phyloP scores from a whole-genome alignment of 164 flowering plant genomes.

The Pachysandra terminalis region DNA sequence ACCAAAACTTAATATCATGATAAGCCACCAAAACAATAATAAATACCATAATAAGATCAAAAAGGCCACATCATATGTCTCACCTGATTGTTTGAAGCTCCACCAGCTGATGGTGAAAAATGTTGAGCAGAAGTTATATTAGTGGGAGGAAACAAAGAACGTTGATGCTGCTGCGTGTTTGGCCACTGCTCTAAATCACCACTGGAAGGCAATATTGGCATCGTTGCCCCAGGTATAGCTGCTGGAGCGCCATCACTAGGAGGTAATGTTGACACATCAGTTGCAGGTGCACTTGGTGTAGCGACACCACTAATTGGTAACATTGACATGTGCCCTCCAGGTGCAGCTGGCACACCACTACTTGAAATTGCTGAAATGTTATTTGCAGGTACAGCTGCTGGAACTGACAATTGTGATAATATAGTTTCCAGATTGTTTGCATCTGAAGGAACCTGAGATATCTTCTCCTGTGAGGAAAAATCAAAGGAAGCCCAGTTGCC shows the following conservation, averaged over 20 bases:
- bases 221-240: slow-evolving; percentile 22
- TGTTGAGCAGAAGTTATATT: slow-evolving; percentile 31
- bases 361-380: slow-evolving; percentile 20
- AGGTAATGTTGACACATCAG: not conserved
- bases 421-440: slow-evolving; percentile 48
- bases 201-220: slow-evolving; percentile 12
- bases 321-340: not conserved
- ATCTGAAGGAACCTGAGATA: slow-evolving; percentile 41
- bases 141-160: slow-evolving; percentile 31
- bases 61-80: slow-evolving; percentile 1
- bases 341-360: slow-evolving; percentile 13
- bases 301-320: not conserved
- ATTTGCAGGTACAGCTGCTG: slow-evolving; percentile 38
- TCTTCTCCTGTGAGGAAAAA: slow-evolving; percentile 36
- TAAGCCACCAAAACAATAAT: no score
- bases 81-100: slow-evolving; percentile 59
- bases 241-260: slow-evolving; percentile 8
- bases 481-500: slow-evolving; percentile 95
- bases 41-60: not conserved
- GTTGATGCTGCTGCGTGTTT: slow-evolving; percentile 40
- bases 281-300: not conserved
- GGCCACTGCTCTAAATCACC: slow-evolving; percentile 46
- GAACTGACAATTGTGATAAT: slow-evolving; percentile 49
- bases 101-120: slow-evolving; percentile 23
- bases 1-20: not conserved